phyloP scores from a whole-genome alignment of 768 basidiomycete genomes.

The Mycena indigotica region DNA sequence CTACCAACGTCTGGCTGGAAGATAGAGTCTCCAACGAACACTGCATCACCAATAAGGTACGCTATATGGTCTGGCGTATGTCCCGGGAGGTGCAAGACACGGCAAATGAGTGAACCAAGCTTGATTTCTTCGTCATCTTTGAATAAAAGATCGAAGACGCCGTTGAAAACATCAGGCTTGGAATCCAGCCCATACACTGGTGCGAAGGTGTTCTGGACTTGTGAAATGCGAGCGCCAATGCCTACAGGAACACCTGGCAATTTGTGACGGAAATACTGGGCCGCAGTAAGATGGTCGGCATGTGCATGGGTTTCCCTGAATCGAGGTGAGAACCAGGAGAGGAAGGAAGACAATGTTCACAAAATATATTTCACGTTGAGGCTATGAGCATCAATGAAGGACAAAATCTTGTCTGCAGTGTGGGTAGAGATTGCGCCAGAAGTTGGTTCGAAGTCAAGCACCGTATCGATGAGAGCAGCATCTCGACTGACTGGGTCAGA shows the following conservation, averaged over 20 bases:
- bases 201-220: slow-evolving; percentile 37
- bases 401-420: slow-evolving; percentile 35
- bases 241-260: slow-evolving; percentile 35
- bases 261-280: slow-evolving; percentile 36
- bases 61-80: slow-evolving; percentile 42
- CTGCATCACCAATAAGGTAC: slow-evolving; percentile 37
- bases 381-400: slow-evolving; percentile 31
- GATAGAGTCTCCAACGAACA: slow-evolving; percentile 43
- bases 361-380: slow-evolving; percentile 37
- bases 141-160: slow-evolving; percentile 36
- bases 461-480: slow-evolving; percentile 39
- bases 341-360: slow-evolving; percentile 23
- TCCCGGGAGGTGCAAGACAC: slow-evolving; percentile 39
- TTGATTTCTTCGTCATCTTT: slow-evolving; percentile 37
- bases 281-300: slow-evolving; percentile 41
- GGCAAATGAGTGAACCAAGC: slow-evolving; percentile 31
- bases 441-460: slow-evolving; percentile 37
- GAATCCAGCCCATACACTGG: slow-evolving; percentile 36
- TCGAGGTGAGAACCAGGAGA: background rate
- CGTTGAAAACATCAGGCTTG: slow-evolving; percentile 24
- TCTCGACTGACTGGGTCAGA: slow-evolving; percentile 56
- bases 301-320: slow-evolving; percentile 41
- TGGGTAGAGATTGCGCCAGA: slow-evolving; percentile 33
- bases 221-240: slow-evolving; percentile 37
- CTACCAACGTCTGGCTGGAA: slow-evolving; percentile 43